Evolutionary conservation across 164 flowering plant species (phyloP), one percentile per base, ranked within the genome.

Genomic region (Tinospora cordifolia): DNA sequence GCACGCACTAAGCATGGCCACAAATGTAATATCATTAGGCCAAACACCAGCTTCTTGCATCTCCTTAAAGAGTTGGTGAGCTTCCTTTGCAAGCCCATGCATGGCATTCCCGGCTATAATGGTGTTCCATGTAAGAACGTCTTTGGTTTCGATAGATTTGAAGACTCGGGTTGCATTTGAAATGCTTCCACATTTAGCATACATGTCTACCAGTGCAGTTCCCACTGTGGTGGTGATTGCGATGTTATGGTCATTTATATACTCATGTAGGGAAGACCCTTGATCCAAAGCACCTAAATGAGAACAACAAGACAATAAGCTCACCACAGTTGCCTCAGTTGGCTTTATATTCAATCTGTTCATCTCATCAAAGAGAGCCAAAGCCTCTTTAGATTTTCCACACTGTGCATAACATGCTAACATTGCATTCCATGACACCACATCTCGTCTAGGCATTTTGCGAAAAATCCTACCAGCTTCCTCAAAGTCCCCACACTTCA

Each of bases 361-460:
- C 67, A 65, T 65, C 67, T 65, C 67, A 38, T 65, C 40, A 21
- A 65, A 65, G 3, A 65, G n/a, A 19, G 24, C 24, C 22, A 65
- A 25, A 19, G 67, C 67, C 67, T 65, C 67, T 19, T n/a, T 65
- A 0, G 67, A 65, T 40, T 65, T 65, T 9, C 67, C 67, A 65
- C 67, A 15, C 13, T 65, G 47, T 65, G 46, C 67, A 65, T 65
- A 65, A 65, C 67, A 79, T 3, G 79, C 73, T 25, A 79, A 49
- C 79, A 80, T 78, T 4, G 80, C 70, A 67, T 75, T 78, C 80
- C 81, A 80, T 3, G 81, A 80, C 40, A 78, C 77, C 8, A 73
- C 79, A 57, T 80, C 83, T 47, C 67, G 25, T 26, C 47, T 2
- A n/a, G 67, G 67, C 67, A 65, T 65, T 41, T 39, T 26, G 8